phyloP scores from a whole-genome alignment of 768 basidiomycete genomes.

The Guyanaporus albipodus region DNA sequence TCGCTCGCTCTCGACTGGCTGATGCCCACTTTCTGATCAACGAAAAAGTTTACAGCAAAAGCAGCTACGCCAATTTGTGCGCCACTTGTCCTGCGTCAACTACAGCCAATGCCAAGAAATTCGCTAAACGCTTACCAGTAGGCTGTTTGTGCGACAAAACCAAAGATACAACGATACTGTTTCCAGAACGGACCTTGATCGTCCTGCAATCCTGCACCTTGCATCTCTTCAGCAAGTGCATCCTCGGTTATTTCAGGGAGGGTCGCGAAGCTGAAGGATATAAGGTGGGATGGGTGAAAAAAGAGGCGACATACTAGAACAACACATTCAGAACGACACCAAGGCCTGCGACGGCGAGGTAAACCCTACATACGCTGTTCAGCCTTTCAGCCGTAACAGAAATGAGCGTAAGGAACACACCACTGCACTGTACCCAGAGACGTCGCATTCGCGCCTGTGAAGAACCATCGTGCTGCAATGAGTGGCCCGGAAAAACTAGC shows the following conservation, averaged over 20 bases:
- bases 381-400: neutral
- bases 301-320: slow-evolving; percentile 48
- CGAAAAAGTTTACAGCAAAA: slow-evolving; percentile 66
- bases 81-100: slow-evolving; percentile 35
- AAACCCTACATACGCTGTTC: slow-evolving; percentile 42
- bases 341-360: slow-evolving; percentile 60
- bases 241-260: slow-evolving; percentile 72
- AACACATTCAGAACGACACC: slow-evolving; percentile 58
- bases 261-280: slow-evolving; percentile 50
- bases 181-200: slow-evolving; percentile 58
- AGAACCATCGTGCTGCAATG: slow-evolving; percentile 74
- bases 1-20: slow-evolving; percentile 50
- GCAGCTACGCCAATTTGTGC: slow-evolving; percentile 66
- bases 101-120: neutral
- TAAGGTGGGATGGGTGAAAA: neutral
- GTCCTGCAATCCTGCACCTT: slow-evolving; percentile 36
- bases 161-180: slow-evolving; percentile 68
- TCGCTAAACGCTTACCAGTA: slow-evolving; percentile 45
- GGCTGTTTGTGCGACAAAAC: slow-evolving; percentile 67
- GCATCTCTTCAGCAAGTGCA: slow-evolving; percentile 50
- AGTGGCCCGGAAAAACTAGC: slow-evolving; percentile 71
- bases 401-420: slow-evolving; percentile 24
- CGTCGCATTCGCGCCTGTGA: slow-evolving; percentile 57
- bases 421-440: slow-evolving; percentile 67
- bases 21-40: slow-evolving; percentile 58